A percentile compares a stretch with the other conserved stretches of the same genome.
These are phyloP conservation scores for Exophiala phaeomuriformis DNA, from an alignment of 2,329 filamentous ascomycete species.

Conservation along the genomic window DNA sequence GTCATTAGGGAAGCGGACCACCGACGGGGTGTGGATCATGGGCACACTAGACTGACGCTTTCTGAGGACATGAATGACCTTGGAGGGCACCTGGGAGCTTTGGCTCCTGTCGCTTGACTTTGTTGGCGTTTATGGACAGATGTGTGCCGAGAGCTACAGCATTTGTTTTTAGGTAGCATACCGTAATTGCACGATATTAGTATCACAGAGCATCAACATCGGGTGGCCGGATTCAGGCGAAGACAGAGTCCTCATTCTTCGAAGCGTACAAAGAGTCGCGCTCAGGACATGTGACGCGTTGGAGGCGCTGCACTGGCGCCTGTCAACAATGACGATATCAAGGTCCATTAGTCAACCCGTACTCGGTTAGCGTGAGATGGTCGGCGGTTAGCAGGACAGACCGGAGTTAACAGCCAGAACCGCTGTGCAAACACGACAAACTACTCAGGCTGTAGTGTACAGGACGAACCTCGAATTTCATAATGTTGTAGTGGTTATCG, in stretches of 20 bases:
- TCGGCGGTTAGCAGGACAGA: not conserved
- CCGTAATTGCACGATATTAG: no score
- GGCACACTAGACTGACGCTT: constrained; percentile 22
- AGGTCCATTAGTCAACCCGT: not conserved
- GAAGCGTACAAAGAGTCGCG: not conserved
- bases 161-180: not conserved
- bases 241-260: not conserved
- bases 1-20: constrained; percentile 28
- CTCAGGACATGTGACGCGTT: constrained; percentile 17
- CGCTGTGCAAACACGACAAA: constrained; percentile 15
- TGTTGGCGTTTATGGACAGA: not conserved
- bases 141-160: not conserved
- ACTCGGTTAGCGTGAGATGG: not conserved
- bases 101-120: not conserved
- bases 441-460: not conserved
- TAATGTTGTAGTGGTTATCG: no score
- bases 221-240: not conserved
- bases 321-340: constrained; percentile 17
- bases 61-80: constrained; percentile 59
- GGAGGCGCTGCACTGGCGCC: not conserved
- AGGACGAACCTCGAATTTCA: not conserved
- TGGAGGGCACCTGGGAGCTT: constrained; percentile 4
- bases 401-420: not conserved
- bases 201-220: no score
- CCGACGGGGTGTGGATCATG: constrained; percentile 1